Evolutionary conservation across 805 yeast genomes (phyloP).

Genomic region (Komagataella pseudopastoris): DNA sequence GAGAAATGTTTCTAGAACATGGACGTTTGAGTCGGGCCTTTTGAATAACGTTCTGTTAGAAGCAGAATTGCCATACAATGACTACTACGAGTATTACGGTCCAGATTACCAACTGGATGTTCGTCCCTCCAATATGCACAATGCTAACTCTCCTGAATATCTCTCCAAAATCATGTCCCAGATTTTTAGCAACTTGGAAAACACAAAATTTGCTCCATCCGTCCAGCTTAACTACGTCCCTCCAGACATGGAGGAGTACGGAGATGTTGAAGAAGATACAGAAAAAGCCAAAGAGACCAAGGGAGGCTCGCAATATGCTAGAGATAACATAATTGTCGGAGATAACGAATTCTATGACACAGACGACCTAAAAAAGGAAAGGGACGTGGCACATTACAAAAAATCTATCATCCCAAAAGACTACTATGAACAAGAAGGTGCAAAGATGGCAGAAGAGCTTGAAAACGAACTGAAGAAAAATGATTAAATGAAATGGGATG

Average conservation of each 20-base stretch:
- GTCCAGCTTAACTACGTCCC: slow-evolving; percentile 90
- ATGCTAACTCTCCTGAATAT: slow-evolving; percentile 89
- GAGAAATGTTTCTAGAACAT: slow-evolving; percentile 88
- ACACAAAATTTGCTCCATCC: slow-evolving; percentile 94
- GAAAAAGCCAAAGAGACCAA: slow-evolving; percentile 70
- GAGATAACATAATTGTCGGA: slow-evolving; percentile 61
- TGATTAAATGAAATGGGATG: slow-evolving; percentile 1
- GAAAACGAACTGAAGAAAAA: slow-evolving; percentile 12
- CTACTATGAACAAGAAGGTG: slow-evolving; percentile 14
- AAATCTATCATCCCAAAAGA: slow-evolving; percentile 10
- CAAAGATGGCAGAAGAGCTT: slow-evolving; percentile 13
- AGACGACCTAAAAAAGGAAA: slow-evolving; percentile 23
- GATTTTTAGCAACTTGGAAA: slow-evolving; percentile 65
- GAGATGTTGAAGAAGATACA: slow-evolving; percentile 79
- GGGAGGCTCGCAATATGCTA: slow-evolving; percentile 81
- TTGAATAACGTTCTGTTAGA: slow-evolving; percentile 71
- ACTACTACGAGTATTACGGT: slow-evolving; percentile 93
- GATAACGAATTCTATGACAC: slow-evolving; percentile 70
- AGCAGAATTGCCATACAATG: slow-evolving; percentile 77
- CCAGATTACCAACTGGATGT: slow-evolving; percentile 95
- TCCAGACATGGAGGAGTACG: slow-evolving; percentile 72
- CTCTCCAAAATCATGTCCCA: slow-evolving; percentile 71
- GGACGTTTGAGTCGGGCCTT: slow-evolving; percentile 91
- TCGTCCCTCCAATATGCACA: slow-evolving; percentile 91
- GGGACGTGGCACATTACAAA: slow-evolving; percentile 9